These are phyloP conservation scores for Funneliformis mosseae DNA, from an alignment of 192 early-diverging fungal genomes.

Conservation along the genomic window DNA sequence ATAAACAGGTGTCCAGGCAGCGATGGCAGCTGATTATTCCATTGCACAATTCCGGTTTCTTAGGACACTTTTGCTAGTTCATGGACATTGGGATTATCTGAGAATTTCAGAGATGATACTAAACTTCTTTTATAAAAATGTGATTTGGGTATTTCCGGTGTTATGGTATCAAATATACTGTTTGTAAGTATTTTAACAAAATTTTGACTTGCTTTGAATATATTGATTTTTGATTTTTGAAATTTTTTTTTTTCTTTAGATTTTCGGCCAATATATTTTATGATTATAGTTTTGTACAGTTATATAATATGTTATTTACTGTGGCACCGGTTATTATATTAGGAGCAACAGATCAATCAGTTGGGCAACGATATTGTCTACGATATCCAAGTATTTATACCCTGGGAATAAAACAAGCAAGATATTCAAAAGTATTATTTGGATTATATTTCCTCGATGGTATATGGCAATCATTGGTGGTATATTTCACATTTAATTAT, in stretches of 20 bases:
- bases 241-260: conserved; percentile 17
- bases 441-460: conserved; percentile 87
- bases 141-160: conserved; percentile 87
- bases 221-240: conserved; percentile 17
- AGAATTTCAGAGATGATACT: conserved; percentile 89
- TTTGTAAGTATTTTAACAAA: conserved; percentile 53
- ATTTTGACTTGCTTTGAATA: neutral
- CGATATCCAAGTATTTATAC: conserved; percentile 71
- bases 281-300: conserved; percentile 87
- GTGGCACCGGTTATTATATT: conserved; percentile 65
- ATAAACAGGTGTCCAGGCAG: conserved; percentile 76
- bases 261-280: conserved; percentile 93
- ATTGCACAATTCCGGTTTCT: conserved; percentile 93
- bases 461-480: conserved; percentile 89
- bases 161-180: conserved; percentile 96
- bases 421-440: conserved; percentile 85
- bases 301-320: conserved; percentile 83
- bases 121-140: conserved; percentile 97
- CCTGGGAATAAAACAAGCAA: conserved; percentile 81
- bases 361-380: conserved; percentile 57
- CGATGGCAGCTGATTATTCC: conserved; percentile 94
- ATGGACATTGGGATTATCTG: conserved; percentile 90
- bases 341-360: conserved; percentile 72
- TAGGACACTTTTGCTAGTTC: conserved; percentile 83
- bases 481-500: conserved; percentile 77